Base-by-base conservation (phyloP, 2,329 filamentous ascomycete genomes). In the Paecilomyces sp. region DNA sequence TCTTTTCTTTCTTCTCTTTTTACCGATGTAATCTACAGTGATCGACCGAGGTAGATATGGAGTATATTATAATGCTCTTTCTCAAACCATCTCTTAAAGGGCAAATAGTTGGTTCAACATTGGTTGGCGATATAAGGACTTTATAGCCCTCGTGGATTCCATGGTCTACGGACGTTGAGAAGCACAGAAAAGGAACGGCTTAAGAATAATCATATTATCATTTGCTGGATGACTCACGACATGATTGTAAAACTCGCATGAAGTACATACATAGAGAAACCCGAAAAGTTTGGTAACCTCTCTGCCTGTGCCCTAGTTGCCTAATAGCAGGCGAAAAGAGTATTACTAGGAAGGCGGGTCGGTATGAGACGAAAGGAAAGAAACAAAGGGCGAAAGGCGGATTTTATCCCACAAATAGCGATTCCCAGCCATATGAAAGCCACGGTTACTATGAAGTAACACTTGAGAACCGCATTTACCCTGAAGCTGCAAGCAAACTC, bases 1-100 rank as follows among this genome's bases (percentile, higher is more conserved):
- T 28, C 25, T 28, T 28, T 28, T 28, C 6, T 28, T 28, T 28
- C 25, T 28, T 28, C 25, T 6, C 18, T 18, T 41, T 41, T 6
- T 33, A 18, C n/a, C 41, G 41, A 47, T 47, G 41, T 47, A 47
- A 47, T 47, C 41, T 47, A 47, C 41, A 65, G 55, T 3, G 72
- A 65, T 1, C 70, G 69, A 52, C 67, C 67, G 18, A 72, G 34
- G 55, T 61, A 69, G 15, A 72, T 59, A 33, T 67, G 67, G 57
- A 47, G 41, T 47, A 47, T 47, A 18, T 18, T 9, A 18, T 18
- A 47, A 9, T 15, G 15, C 7, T 22, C 8, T 47, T 47, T 15
- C 41, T 9, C n/a, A 8, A 47, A 47, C 18, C 8, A 22, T 8
- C 8, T 47, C n/a, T 18, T 6, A 28, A 28, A 28, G 25, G 25